Evolutionary conservation across 345 rosid species (phyloP), one percentile per base, ranked within the genome.

Genomic region (Lagerstroemia speciosa): DNA sequence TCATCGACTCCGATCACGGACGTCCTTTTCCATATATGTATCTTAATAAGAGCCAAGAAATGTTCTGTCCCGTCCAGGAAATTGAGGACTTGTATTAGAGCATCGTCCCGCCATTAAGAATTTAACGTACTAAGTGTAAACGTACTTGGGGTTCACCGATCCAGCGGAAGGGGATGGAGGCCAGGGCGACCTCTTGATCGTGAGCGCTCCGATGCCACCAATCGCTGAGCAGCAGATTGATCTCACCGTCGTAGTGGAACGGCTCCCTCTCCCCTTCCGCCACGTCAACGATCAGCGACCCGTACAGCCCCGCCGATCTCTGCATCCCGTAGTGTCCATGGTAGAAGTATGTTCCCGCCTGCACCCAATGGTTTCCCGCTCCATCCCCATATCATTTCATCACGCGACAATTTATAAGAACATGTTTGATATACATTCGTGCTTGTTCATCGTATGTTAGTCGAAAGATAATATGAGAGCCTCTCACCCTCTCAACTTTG

Each of bases 241-340:
- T 76, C 72, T 89, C 93, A 2, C 83, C 87, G 63, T 91, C 94
- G 46, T 91, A 91, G 16, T 79, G 86, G 69, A 93, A 82, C 1
- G 86, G 80, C 55, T 89, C 98, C 38, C 30, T 79, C 74, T 82
- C 57, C 58, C 85, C 87, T 30, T 85, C 72, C 3, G 80, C 85
- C 41, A 78, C 83, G 12, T 87, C 82, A 0, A 87, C 87, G 0
- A 93, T 85, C 41, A 93, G 34, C 0, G 89, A 80, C 14, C 93
- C 96, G 29, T 88, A 89, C 0, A 90, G 61, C 17, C 98, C 96
- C 16, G 90, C 91, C 53, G 91, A 82, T 69, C 98, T 87, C 75
- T 90, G 97, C 96, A 90, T 93, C 11, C 97, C 97, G 33, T 77
- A 79, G 70, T 93, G 97, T 40, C 90, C 98, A 67, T 93, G 96